These are phyloP conservation scores for Bondarzewia mesenterica DNA, from an alignment of 1,284 basidiomycete genomes.

Conservation along the genomic window DNA sequence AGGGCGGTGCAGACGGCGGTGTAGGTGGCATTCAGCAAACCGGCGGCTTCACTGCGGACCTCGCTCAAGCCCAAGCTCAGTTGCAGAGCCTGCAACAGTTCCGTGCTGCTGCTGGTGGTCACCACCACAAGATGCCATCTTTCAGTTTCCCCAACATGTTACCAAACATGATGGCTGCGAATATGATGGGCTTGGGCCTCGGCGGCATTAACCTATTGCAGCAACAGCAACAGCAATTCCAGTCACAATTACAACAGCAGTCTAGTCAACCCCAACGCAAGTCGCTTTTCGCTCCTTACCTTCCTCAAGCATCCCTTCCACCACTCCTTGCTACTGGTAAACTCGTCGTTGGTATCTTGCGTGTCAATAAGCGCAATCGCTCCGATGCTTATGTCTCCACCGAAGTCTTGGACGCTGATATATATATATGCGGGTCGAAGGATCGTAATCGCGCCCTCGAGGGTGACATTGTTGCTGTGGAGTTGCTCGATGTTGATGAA, in stretches of 20 bases:
- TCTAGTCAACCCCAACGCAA: conserved; percentile 91
- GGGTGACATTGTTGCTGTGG: conserved; percentile 97
- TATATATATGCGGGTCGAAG: conserved; percentile 98
- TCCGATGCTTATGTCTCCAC: conserved; percentile 99
- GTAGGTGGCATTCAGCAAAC: conserved; percentile 61
- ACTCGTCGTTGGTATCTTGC: conserved; percentile 93
- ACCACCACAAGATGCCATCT: conserved; percentile 95
- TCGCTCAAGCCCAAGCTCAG: conserved; percentile 94
- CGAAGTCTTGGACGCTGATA: conserved; percentile 96
- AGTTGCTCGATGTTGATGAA: conserved; percentile 95
- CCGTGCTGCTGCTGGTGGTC: conserved; percentile 89
- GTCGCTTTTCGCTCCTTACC: conserved; percentile 97
- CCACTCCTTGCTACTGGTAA: conserved; percentile 97
- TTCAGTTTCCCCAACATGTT: conserved; percentile 98
- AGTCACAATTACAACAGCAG: conserved; percentile 87
- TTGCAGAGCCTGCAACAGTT: conserved; percentile 95
- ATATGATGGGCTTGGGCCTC: conserved; percentile 85
- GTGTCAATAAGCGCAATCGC: conserved; percentile 98
- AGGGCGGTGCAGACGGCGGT: conserved; percentile 49
- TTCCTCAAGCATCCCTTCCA: conserved; percentile 95
- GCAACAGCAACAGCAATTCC: conserved; percentile 84
- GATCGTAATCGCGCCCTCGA: conserved; percentile 98
- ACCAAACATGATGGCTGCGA: conserved; percentile 91
- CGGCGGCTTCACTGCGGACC: conserved; percentile 66
- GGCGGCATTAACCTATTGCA: conserved; percentile 74